Evolutionary conservation across 2,329 filamentous ascomycete species (phyloP).

Genomic region (Hypoxylon sp.): DNA sequence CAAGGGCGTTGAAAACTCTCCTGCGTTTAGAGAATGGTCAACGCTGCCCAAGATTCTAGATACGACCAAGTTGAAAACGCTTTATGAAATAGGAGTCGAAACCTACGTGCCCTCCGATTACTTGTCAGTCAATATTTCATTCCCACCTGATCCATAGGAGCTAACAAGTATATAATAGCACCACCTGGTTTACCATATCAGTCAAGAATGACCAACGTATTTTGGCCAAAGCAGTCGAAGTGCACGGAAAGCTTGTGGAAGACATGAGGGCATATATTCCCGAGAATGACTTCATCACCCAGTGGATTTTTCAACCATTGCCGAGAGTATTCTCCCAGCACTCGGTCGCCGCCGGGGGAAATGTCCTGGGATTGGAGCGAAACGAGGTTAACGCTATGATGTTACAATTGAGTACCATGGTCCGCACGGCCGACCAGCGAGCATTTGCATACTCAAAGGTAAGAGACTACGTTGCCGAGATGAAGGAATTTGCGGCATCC

Average conservation of each 20-base stretch:
- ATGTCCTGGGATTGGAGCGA: constrained; percentile 19
- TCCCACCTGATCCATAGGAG: background rate
- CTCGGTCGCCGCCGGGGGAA: constrained; percentile 1
- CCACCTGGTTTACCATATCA: background rate
- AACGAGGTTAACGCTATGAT: constrained; percentile 4
- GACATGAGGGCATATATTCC: constrained; percentile 14
- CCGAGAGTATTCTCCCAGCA: constrained; percentile 4
- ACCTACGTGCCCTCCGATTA: background rate
- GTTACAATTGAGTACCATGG: constrained; percentile 6
- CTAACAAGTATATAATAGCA: background rate
- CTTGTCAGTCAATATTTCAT: constrained; percentile 9
- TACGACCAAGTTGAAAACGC: background rate
- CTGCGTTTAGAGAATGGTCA: background rate
- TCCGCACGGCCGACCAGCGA: constrained; percentile 10
- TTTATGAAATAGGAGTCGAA: constrained; percentile 4
- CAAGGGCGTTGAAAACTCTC: background rate
- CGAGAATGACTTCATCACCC: constrained; percentile 27
- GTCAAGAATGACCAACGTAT: constrained; percentile 30
- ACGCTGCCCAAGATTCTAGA: background rate
- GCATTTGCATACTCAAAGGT: background rate
- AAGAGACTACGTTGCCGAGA: constrained; percentile 9
- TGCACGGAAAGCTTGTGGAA: constrained; percentile 10
- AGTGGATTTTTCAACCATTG: constrained; percentile 27
- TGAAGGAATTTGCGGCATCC: constrained; percentile 22
- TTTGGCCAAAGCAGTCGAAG: constrained; percentile 16